Conservation (phyloP, 768 basidiomycete genomes). For the Mycena galopus region DNA sequence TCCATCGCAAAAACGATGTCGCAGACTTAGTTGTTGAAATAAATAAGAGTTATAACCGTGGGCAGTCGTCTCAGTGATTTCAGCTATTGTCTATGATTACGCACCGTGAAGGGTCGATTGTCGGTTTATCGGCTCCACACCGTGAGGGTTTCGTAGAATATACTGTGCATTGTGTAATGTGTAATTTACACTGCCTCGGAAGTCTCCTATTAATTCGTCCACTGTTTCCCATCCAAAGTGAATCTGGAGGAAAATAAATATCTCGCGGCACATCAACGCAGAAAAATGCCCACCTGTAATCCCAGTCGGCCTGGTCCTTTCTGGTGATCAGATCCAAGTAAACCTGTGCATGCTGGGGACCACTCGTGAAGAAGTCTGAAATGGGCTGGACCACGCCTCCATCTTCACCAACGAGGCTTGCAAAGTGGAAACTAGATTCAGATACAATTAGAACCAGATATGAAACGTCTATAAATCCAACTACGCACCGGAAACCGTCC, state of each 20-base stretch:
- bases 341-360: too few species aligned
- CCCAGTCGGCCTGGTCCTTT: constrained; percentile 33
- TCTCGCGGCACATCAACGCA: not conserved
- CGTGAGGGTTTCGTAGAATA: too few species aligned
- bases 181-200: too few species aligned
- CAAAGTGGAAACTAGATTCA: constrained; percentile 45
- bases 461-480: constrained; percentile 33
- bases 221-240: not conserved
- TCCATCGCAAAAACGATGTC: too few species aligned
- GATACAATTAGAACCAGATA: not conserved
- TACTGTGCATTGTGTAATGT: too few species aligned
- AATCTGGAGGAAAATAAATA: not conserved
- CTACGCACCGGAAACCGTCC: not conserved
- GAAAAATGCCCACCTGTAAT: not conserved
- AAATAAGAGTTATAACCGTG: too few species aligned
- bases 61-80: too few species aligned
- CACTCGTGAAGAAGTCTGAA: constrained; percentile 28
- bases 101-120: too few species aligned
- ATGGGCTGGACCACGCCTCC: not conserved
- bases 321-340: constrained; percentile 36
- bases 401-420: constrained; percentile 12
- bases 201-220: not conserved
- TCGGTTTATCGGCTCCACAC: too few species aligned
- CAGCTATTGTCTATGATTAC: too few species aligned
- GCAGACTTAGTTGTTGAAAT: too few species aligned